These are phyloP conservation scores for Rhynchospora breviuscula DNA, from an alignment of 176 grass and related monocot genomes.

Conservation along the genomic window DNA sequence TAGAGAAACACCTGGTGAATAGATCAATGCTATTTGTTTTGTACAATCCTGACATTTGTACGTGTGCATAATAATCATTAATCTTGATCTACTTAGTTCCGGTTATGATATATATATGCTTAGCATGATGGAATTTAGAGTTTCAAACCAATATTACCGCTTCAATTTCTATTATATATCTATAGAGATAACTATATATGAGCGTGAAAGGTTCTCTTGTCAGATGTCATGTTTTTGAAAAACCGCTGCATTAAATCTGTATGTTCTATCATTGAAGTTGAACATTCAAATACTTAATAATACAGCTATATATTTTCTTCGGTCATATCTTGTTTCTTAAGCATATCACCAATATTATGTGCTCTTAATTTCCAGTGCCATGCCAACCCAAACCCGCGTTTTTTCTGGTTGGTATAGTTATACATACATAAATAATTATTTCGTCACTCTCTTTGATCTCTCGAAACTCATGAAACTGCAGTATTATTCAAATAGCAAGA, in stretches of 20 bases:
- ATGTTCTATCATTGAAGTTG: constrained; percentile 3
- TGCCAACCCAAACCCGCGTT: constrained; percentile 24
- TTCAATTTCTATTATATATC: not conserved
- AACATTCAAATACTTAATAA: not conserved
- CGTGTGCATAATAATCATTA: not conserved
- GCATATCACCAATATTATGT: constrained; percentile 1
- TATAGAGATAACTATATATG: not conserved
- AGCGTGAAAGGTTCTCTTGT: not conserved
- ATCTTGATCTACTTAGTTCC: not conserved
- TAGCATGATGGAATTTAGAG: not conserved
- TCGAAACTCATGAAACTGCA: not conserved
- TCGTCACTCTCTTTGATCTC: not conserved
- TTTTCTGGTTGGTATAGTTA: constrained; percentile 23
- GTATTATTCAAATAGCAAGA: constrained; percentile 15
- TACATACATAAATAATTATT: not conserved
- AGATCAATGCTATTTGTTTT: not conserved
- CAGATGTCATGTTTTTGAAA: not conserved
- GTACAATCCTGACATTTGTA: not conserved
- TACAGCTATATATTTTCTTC: constrained; percentile 7
- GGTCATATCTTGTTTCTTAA: not conserved
- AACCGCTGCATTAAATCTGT: not conserved
- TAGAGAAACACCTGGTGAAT: no score
- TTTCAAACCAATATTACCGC: not conserved
- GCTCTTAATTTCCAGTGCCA: not conserved
- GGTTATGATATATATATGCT: not conserved